Conservation (phyloP, 495 filamentous ascomycete species). For the Symbiotaphrina buchneri region DNA sequence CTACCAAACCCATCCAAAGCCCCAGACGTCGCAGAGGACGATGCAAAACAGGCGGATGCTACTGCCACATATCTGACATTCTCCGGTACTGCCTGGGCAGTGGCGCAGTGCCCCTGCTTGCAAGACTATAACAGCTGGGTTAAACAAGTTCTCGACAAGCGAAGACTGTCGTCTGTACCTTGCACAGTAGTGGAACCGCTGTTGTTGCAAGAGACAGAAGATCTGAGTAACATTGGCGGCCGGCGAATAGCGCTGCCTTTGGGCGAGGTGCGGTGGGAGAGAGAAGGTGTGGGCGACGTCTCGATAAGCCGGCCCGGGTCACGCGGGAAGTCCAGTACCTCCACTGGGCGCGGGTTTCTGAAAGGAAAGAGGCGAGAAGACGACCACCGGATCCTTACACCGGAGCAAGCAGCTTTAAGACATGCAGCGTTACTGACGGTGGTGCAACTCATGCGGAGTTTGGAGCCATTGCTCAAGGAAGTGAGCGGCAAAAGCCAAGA, state of each 20-base stretch:
- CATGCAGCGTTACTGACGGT: constrained; percentile 59
- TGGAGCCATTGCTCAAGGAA: constrained; percentile 69
- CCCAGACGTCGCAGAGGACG: constrained; percentile 24
- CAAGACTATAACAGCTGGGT: constrained; percentile 70
- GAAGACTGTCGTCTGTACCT: constrained; percentile 48
- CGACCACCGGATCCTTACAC: constrained; percentile 27
- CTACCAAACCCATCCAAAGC: constrained; percentile 49
- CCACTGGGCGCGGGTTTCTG: constrained; percentile 7
- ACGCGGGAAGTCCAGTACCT: constrained; percentile 8
- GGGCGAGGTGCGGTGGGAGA: constrained; percentile 74
- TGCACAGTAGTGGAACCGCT: constrained; percentile 60
- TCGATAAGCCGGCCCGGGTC: constrained; percentile 1
- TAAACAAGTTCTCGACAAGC: constrained; percentile 47
- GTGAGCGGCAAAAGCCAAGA: constrained; percentile 67
- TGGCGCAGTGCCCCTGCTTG: constrained; percentile 60
- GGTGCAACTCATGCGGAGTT: constrained; percentile 67
- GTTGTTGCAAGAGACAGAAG: constrained; percentile 59
- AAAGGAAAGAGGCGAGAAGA: constrained; percentile 16
- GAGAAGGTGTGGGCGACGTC: constrained; percentile 28
- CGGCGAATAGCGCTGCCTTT: constrained; percentile 69
- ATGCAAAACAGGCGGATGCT: constrained; percentile 34
- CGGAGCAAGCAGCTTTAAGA: constrained; percentile 52
- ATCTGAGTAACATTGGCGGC: constrained; percentile 42
- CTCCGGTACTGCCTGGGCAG: constrained; percentile 57
- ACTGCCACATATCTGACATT: constrained; percentile 67